Evolutionary conservation across 2,329 filamentous ascomycete species (phyloP).

Genomic region (Myriosclerotinia curreyana): DNA sequence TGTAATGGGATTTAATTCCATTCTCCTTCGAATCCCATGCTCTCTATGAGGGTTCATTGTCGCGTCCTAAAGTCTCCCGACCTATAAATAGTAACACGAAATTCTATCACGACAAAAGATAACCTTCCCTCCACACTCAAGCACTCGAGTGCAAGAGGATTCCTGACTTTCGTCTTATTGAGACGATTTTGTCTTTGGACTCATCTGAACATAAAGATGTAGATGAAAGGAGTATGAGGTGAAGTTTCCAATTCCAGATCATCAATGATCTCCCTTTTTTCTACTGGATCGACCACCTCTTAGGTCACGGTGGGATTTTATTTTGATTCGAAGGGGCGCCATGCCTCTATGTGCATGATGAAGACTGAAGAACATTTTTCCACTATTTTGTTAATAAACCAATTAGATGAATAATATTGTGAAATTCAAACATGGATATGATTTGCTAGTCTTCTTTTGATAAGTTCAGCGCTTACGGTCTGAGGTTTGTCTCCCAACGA

Average conservation of each 20-base stretch:
- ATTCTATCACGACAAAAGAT: constrained; percentile 22
- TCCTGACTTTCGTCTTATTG: constrained; percentile 29
- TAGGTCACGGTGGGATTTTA: constrained; percentile 18
- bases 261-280: background rate
- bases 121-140: constrained; percentile 26
- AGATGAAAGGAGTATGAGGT: constrained; percentile 23
- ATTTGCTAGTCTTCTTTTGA: constrained; percentile 17
- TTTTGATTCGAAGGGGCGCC: constrained; percentile 12
- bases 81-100: constrained; percentile 20
- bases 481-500: background rate
- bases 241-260: constrained; percentile 26
- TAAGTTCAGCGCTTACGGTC: constrained; percentile 15
- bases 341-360: constrained; percentile 26
- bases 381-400: background rate
- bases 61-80: constrained; percentile 23
- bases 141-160: constrained; percentile 19
- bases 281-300: constrained; percentile 8
- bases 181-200: constrained; percentile 29
- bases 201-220: constrained; percentile 31
- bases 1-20: constrained; percentile 39
- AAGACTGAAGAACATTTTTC: background rate
- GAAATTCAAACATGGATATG: constrained; percentile 9
- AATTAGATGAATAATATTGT: background rate
- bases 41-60: constrained; percentile 37
- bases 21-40: constrained; percentile 35